Evolutionary conservation across 768 basidiomycete genomes (phyloP), one percentile per base, ranked within the genome.

Genomic region (Saitozyma sp.): DNA sequence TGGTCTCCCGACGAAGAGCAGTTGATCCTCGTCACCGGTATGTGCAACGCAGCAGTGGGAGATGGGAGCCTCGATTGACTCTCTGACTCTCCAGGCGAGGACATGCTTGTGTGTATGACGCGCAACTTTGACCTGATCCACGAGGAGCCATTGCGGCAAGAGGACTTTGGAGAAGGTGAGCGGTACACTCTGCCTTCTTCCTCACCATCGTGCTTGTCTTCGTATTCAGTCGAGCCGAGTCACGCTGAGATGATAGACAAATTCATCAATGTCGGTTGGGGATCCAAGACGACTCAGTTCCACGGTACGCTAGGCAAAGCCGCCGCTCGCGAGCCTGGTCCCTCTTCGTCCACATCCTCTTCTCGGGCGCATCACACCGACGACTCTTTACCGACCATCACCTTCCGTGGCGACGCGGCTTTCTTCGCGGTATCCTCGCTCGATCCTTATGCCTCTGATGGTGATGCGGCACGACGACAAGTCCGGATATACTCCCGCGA

Each of bases 261-360:
- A 29, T 91, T 90, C 2, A 92, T 97, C 71, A 91, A 94, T 70
- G 92, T 97, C 62, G 96, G 96, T 14, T 99, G 96, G 96, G 96
- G 96, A 46, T 90, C 90, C 1, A 95, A 94, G 74, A 85, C 90
- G 76, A 98, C 96, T 0, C 96, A 99, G 73, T 99, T 99, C 76
- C 93, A 97, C 69, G 96, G 96, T 9, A 95, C 93, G 0, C 82
- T 92, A 5, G 95, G 96, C 16, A 97, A 97, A 77, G 81, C 85
- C 1, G 89, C 89, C 20, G 90, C 91, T 0, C 84, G 86, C 65
- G 67, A 69, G 9, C 60, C 74, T 0, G 65, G 71, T 6, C 83
- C 84, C 37, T 67, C 79, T 10, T 66, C 76, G 64, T 37, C 80
- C 84, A 68, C 80, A 14, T 69, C 80, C 42, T 46, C 45, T 13